phyloP scores from a whole-genome alignment of 805 yeast species.

The Nakazawaea molendinolei region DNA sequence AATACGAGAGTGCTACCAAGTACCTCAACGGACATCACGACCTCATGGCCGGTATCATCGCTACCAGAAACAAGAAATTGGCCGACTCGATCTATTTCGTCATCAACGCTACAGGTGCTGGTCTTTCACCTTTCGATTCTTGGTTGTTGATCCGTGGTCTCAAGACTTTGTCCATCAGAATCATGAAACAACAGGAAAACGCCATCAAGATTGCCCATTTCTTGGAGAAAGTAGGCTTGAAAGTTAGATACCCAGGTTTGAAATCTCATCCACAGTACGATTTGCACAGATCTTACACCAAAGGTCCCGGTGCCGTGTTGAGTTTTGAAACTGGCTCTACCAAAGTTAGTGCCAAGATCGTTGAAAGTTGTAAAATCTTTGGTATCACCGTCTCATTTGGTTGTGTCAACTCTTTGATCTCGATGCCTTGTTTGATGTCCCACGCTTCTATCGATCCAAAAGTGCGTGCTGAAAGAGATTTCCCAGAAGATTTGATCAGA shows the following conservation, averaged over 20 bases:
- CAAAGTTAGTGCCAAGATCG: constrained; percentile 58
- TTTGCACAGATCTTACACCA: constrained; percentile 67
- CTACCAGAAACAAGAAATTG: constrained; percentile 54
- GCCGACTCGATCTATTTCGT: constrained; percentile 69
- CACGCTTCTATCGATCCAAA: constrained; percentile 94
- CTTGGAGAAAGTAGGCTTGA: constrained; percentile 60
- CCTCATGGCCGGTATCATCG: constrained; percentile 91
- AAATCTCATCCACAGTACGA: constrained; percentile 76
- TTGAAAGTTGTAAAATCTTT: constrained; percentile 69
- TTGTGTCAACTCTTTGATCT: constrained; percentile 84
- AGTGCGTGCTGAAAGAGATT: constrained; percentile 78
- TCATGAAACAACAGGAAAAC: constrained; percentile 83
- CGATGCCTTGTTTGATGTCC: constrained; percentile 93
- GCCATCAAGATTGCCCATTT: constrained; percentile 71
- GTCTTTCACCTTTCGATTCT: constrained; percentile 85
- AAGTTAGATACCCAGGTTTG: constrained; percentile 83
- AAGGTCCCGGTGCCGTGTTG: constrained; percentile 86
- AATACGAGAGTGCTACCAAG: constrained; percentile 91
- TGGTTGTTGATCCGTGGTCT: constrained; percentile 88
- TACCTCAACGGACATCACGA: constrained; percentile 94
- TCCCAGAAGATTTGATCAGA: constrained; percentile 89
- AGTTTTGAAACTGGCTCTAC: constrained; percentile 83
- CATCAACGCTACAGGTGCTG: constrained; percentile 87
- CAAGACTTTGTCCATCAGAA: constrained; percentile 78
- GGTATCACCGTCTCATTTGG: constrained; percentile 93